Evolutionary conservation across 176 grass and related monocot species (phyloP).

Genomic region (Cymbopogon citratus): DNA sequence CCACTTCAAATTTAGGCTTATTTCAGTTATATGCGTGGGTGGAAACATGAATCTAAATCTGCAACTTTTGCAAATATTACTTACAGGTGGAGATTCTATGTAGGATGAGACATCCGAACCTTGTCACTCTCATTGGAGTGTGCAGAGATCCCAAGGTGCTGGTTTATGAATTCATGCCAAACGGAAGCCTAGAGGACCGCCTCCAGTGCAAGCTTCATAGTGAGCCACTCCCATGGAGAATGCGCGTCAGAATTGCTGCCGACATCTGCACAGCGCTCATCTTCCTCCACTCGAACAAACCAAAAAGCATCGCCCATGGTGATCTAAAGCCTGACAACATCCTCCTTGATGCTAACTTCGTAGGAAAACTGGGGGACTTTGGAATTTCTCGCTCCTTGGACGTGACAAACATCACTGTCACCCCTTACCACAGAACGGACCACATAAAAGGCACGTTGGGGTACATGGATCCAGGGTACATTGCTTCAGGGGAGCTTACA

Average conservation of each 20-base stretch:
- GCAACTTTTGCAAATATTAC: neutral
- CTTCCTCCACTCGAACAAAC: slow-evolving; percentile 61
- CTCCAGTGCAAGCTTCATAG: slow-evolving; percentile 30
- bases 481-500: slow-evolving; percentile 63
- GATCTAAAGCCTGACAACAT: slow-evolving; percentile 77
- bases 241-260: slow-evolving; percentile 38
- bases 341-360: slow-evolving; percentile 44
- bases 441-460: slow-evolving; percentile 62
- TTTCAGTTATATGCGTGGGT: neutral
- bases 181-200: slow-evolving; percentile 60
- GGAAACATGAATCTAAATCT: neutral
- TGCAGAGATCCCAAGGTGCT: slow-evolving; percentile 53
- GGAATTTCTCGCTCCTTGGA: slow-evolving; percentile 65
- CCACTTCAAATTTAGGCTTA: neutral
- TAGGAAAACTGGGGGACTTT: slow-evolving; percentile 61
- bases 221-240: slow-evolving; percentile 49
- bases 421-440: slow-evolving; percentile 52
- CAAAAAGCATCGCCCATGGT: slow-evolving; percentile 51
- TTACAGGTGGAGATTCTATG: slow-evolving; percentile 57
- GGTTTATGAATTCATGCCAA: slow-evolving; percentile 60
- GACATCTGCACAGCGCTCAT: slow-evolving; percentile 70
- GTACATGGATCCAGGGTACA: slow-evolving; percentile 74
- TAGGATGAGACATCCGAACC: slow-evolving; percentile 66
- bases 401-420: slow-evolving; percentile 46
- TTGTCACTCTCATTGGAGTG: slow-evolving; percentile 58